Percentiles rank a stretch among this genome's conserved stretches.
Evolutionary conservation across 2,329 filamentous ascomycete species (phyloP).

Genomic region (Paracoccidioides brasiliensis): DNA sequence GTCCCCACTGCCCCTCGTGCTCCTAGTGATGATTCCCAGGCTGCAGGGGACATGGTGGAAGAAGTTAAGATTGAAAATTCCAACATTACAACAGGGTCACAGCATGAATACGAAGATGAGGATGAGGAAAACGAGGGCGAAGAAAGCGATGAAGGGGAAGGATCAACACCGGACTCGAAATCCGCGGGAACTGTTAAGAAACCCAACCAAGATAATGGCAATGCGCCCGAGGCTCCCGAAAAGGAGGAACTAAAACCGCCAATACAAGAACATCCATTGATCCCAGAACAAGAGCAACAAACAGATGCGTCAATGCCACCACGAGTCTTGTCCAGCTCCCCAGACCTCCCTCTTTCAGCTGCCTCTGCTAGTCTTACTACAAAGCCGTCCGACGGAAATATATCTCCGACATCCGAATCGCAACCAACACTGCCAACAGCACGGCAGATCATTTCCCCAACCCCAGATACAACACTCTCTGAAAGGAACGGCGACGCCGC

Average conservation of each 20-base stretch:
- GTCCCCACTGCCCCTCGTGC: constrained; percentile 28
- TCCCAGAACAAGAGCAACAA: constrained; percentile 1
- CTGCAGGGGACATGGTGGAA: constrained; percentile 24
- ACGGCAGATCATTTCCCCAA: neutral
- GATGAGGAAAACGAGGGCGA: constrained; percentile 37
- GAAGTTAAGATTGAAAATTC: neutral
- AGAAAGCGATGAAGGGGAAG: constrained; percentile 40
- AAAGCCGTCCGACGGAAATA: neutral
- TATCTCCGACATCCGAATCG: neutral
- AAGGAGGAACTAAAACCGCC: constrained; percentile 4
- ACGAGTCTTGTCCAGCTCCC: constrained; percentile 7
- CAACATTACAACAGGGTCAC: constrained; percentile 11
- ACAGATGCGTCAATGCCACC: constrained; percentile 1
- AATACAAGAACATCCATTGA: constrained; percentile 3
- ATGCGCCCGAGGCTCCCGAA: constrained; percentile 11
- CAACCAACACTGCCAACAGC: neutral
- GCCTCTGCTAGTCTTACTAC: neutral
- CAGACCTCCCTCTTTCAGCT: constrained; percentile 7
- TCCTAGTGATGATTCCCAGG: constrained; percentile 18
- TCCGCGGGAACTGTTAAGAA: constrained; percentile 25
- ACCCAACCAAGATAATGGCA: constrained; percentile 19
- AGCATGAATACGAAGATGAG: constrained; percentile 36
- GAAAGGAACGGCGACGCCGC: neutral
- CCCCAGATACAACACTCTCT: neutral
- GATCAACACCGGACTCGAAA: constrained; percentile 34